Evolutionary conservation across 73 alveolate species (phyloP).

Genomic region (Paramecium primaurelia): DNA sequence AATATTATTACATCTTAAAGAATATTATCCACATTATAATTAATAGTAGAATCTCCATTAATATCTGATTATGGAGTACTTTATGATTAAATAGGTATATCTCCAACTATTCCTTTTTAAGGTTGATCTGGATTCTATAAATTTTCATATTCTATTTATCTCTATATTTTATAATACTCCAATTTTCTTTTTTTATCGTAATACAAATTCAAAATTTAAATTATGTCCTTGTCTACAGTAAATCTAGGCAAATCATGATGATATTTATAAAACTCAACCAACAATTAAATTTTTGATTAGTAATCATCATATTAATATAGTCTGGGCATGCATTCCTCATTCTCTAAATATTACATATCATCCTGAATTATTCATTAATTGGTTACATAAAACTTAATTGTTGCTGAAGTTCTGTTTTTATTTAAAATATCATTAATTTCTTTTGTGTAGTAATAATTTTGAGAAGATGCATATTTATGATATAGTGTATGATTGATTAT

Average conservation of each 20-base stretch:
- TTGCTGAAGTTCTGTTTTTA: background rate
- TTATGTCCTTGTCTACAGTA: background rate
- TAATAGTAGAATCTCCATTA: background rate
- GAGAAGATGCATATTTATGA: conserved; percentile 50
- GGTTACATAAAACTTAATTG: background rate
- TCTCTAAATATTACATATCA: background rate
- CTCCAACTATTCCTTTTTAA: conserved; percentile 51
- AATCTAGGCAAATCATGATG: background rate
- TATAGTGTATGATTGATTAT: conserved; percentile 13
- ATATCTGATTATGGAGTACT: background rate
- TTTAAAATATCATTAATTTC: conserved; percentile 50
- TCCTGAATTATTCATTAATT: background rate
- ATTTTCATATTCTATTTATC: conserved; percentile 31
- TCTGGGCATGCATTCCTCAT: conserved; percentile 34
- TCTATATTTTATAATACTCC: background rate
- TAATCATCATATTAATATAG: conserved; percentile 16
- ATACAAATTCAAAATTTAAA: background rate
- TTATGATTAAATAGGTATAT: background rate
- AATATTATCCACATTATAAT: background rate
- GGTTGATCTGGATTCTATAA: conserved; percentile 39
- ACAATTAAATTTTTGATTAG: background rate
- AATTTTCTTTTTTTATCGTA: conserved; percentile 43
- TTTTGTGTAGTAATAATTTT: conserved; percentile 49
- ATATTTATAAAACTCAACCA: conserved; percentile 9
- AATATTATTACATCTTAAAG: background rate